Conservation (phyloP, 805 yeast genomes). For the Candida andamanensis region DNA sequence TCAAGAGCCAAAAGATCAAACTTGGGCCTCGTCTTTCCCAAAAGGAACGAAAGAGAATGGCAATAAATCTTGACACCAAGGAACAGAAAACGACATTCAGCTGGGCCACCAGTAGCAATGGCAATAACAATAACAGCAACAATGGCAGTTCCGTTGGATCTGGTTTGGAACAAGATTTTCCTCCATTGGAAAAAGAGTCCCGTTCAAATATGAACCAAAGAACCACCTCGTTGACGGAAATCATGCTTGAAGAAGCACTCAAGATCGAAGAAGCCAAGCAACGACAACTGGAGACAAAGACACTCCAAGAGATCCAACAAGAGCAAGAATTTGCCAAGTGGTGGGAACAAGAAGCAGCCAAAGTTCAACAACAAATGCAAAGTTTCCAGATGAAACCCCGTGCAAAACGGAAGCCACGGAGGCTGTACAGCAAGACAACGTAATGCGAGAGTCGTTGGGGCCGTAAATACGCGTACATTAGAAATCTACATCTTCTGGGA, state of each 20-base stretch:
- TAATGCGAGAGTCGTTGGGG: background rate
- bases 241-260: slow-evolving; percentile 44
- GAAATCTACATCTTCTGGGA: slow-evolving; percentile 46
- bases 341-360: slow-evolving; percentile 80
- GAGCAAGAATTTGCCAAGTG: slow-evolving; percentile 83
- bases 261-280: slow-evolving; percentile 26
- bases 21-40: slow-evolving; percentile 47
- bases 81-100: no score
- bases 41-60: slow-evolving; percentile 49
- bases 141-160: no score
- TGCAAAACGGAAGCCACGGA: slow-evolving; percentile 1
- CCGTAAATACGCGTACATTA: no score
- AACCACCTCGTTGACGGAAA: slow-evolving; percentile 31
- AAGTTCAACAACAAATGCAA: slow-evolving; percentile 46
- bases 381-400: slow-evolving; percentile 3
- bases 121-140: slow-evolving; percentile 18
- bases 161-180: slow-evolving; percentile 1
- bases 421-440: background rate
- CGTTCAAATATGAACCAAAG: slow-evolving; percentile 2
- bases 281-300: slow-evolving; percentile 27
- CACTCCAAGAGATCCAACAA: slow-evolving; percentile 67
- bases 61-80: no score
- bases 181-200: slow-evolving; percentile 2
- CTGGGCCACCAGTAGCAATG: background rate
- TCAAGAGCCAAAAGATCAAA: slow-evolving; percentile 20